These are phyloP conservation scores for Clonostachys solani DNA, from an alignment of 2,329 filamentous ascomycete genomes.

Conservation along the genomic window DNA sequence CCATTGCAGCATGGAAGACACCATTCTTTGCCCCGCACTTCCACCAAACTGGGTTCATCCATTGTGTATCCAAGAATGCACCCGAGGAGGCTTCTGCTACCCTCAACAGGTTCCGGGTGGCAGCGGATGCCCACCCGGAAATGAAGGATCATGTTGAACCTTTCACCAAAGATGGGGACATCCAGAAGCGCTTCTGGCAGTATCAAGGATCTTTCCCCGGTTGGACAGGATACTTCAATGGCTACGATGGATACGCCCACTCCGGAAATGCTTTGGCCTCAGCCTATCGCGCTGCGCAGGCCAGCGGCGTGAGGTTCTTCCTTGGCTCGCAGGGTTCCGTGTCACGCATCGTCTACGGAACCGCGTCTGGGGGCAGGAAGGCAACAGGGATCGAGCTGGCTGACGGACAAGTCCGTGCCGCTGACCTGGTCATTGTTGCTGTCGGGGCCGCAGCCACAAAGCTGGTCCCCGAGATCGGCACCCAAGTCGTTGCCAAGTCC, in stretches of 20 bases:
- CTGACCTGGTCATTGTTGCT: conserved; percentile 42
- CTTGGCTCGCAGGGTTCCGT: conserved; percentile 12
- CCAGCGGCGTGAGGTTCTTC: conserved; percentile 30
- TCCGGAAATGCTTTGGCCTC: conserved; percentile 44
- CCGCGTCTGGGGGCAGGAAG: conserved; percentile 2
- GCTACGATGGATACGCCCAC: conserved; percentile 52
- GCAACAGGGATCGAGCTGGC: conserved; percentile 10
- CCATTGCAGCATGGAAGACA: conserved; percentile 41
- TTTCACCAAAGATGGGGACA: conserved; percentile 29
- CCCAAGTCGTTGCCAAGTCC: conserved; percentile 47
- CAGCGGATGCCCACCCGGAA: too few species aligned
- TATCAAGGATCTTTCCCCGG: conserved; percentile 38
- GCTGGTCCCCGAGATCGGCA: conserved; percentile 43
- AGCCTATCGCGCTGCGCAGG: conserved; percentile 34
- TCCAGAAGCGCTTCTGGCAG: conserved; percentile 25
- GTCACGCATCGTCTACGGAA: conserved; percentile 8
- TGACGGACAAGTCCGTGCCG: conserved; percentile 11
- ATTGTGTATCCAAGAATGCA: conserved; percentile 39
- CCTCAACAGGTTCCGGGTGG: conserved; percentile 19
- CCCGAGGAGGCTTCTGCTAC: conserved; percentile 39
- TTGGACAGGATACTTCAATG: conserved; percentile 57
- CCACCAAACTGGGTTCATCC: conserved; percentile 29
- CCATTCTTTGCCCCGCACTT: conserved; percentile 48
- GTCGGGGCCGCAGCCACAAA: conserved; percentile 43
- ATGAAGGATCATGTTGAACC: too few species aligned